phyloP scores from a whole-genome alignment of 192 early-diverging fungal genomes.

The Podila epigama region DNA sequence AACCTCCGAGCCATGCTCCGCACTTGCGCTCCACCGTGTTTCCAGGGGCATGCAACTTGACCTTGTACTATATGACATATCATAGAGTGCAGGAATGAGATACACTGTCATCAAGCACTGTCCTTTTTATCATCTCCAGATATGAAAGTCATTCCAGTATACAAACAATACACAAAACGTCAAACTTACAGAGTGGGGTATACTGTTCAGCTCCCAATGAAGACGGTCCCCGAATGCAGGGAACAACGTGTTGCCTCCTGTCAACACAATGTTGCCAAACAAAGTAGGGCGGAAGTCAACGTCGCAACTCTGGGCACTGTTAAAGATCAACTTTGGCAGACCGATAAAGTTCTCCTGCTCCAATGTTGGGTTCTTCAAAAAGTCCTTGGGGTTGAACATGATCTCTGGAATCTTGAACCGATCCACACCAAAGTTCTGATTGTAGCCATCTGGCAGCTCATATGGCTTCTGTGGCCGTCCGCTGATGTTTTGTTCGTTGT shows the following conservation, averaged over 20 bases:
- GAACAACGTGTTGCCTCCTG: constrained; percentile 89
- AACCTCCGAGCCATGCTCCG: constrained; percentile 97
- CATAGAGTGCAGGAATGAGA: not conserved
- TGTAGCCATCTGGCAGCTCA: constrained; percentile 97
- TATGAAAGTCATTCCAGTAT: not conserved
- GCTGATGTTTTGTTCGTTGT: constrained; percentile 65
- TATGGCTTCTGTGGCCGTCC: constrained; percentile 82
- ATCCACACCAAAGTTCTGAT: constrained; percentile 77
- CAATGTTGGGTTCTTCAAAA: constrained; percentile 52
- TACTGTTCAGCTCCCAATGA: constrained; percentile 69
- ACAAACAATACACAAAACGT: not conserved
- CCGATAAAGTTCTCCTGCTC: constrained; percentile 57
- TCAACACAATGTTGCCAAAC: constrained; percentile 83
- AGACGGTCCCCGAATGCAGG: constrained; percentile 90
- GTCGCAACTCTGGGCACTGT: constrained; percentile 82
- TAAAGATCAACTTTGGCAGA: constrained; percentile 77
- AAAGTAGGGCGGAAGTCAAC: constrained; percentile 87
- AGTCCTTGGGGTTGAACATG: constrained; percentile 82
- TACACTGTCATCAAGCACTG: not conserved
- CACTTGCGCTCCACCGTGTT: constrained; percentile 87
- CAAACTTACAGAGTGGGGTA: constrained; percentile 70
- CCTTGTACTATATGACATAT: constrained; percentile 64
- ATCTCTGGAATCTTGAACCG: constrained; percentile 87
- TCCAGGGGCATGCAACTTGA: constrained; percentile 82
- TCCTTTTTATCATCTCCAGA: not conserved